Evolutionary conservation across 768 basidiomycete species (phyloP).

Genomic region (Agaricus bisporus): DNA sequence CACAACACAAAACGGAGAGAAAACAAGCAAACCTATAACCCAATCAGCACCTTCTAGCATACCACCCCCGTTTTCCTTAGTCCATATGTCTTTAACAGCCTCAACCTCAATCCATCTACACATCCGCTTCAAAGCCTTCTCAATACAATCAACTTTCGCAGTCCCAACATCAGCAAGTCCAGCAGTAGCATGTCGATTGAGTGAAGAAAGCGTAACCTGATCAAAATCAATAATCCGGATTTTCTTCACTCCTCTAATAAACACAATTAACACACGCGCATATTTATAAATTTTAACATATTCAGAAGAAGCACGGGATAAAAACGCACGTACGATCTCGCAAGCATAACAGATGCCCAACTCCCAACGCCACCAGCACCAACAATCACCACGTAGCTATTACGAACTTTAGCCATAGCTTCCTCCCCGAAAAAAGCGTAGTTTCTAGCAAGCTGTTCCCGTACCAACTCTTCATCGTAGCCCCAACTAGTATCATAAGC

Average conservation of each 20-base stretch:
- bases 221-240: conserved; percentile 92
- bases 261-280: neutral
- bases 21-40: conserved; percentile 69
- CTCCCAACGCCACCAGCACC: conserved; percentile 97
- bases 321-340: conserved; percentile 63
- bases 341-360: conserved; percentile 93
- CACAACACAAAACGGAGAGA: neutral
- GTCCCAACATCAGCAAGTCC: conserved; percentile 86
- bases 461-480: conserved; percentile 75
- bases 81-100: conserved; percentile 78
- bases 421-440: conserved; percentile 94
- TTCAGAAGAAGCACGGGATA: neutral
- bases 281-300: neutral
- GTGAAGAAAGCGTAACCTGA: conserved; percentile 89
- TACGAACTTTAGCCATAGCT: conserved; percentile 72
- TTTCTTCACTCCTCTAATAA: conserved; percentile 59
- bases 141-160: conserved; percentile 81
- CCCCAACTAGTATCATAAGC: conserved; percentile 1
- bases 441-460: conserved; percentile 89
- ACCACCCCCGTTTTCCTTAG: conserved; percentile 67
- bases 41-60: conserved; percentile 85
- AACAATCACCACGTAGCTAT: conserved; percentile 76
- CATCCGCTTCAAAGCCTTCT: conserved; percentile 61
- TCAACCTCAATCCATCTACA: conserved; percentile 89
- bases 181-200: conserved; percentile 94